These are phyloP conservation scores for Spatholobus suberectus DNA, from an alignment of 306 rosid species.

Conservation along the genomic window DNA sequence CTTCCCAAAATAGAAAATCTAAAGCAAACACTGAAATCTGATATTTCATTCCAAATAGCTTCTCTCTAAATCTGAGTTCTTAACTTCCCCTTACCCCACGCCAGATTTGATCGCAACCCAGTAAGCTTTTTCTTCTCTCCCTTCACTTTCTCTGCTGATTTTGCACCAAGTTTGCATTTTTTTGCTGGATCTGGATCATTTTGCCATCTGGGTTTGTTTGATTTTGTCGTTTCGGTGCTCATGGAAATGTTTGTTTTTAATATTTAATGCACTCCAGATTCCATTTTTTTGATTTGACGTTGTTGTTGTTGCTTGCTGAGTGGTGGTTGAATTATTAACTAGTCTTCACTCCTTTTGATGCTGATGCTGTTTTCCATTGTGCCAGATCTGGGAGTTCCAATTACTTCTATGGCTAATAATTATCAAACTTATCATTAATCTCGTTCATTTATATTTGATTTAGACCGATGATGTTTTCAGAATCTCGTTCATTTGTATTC, in stretches of 20 bases:
- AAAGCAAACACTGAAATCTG: conserved; percentile 41
- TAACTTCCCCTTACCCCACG: conserved; percentile 27
- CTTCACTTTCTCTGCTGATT: background rate
- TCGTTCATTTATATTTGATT: conserved; percentile 22
- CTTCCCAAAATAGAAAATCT: conserved; percentile 45
- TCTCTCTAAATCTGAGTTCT: conserved; percentile 38
- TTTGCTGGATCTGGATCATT: conserved; percentile 33
- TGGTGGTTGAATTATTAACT: background rate
- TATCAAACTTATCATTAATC: background rate
- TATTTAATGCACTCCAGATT: background rate
- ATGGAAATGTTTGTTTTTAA: conserved; percentile 17
- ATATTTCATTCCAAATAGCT: conserved; percentile 3
- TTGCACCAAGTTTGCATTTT: conserved; percentile 8
- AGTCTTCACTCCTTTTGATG: background rate
- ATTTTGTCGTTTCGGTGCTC: conserved; percentile 17
- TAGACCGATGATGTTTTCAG: background rate
- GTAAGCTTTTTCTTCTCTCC: conserved; percentile 15
- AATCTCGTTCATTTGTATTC: conserved; percentile 23
- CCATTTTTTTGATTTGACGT: background rate
- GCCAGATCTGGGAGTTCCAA: conserved; percentile 26
- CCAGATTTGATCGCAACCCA: conserved; percentile 37
- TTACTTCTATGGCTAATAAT: conserved; percentile 1
- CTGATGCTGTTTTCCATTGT: background rate
- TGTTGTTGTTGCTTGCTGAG: background rate
- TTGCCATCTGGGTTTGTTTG: conserved; percentile 36